Evolutionary conservation across 345 rosid species (phyloP).

Genomic region (Kandelia obovata): DNA sequence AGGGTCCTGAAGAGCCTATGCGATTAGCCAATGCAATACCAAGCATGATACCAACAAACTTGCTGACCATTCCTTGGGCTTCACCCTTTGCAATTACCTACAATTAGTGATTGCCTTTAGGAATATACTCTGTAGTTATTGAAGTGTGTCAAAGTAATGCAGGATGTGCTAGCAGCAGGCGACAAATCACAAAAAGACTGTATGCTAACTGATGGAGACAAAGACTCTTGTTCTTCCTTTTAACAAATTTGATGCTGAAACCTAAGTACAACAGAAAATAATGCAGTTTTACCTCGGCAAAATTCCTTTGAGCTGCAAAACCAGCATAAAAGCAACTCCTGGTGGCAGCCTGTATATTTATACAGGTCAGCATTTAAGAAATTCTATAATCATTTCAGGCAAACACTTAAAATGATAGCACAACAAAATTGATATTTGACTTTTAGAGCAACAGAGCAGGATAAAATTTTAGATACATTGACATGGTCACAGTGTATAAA

Average conservation of each 20-base stretch:
- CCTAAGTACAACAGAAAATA: constrained; percentile 13
- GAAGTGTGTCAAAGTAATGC: neutral
- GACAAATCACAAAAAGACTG: neutral
- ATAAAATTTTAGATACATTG: too few species aligned
- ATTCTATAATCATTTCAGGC: constrained; percentile 6
- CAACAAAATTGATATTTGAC: too few species aligned
- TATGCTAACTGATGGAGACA: neutral
- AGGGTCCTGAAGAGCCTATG: constrained; percentile 69
- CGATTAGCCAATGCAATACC: constrained; percentile 81
- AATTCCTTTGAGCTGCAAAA: constrained; percentile 97
- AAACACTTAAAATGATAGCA: neutral
- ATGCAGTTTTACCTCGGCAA: constrained; percentile 72
- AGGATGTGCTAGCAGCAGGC: neutral
- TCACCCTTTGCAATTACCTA: constrained; percentile 98
- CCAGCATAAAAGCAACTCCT: constrained; percentile 98
- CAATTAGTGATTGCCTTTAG: constrained; percentile 19
- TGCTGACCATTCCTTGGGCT: constrained; percentile 99
- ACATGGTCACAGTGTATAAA: too few species aligned
- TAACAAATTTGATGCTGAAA: neutral
- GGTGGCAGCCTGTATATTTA: constrained; percentile 68
- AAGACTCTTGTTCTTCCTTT: neutral
- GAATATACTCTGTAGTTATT: neutral
- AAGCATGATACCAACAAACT: constrained; percentile 69
- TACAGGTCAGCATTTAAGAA: constrained; percentile 21
- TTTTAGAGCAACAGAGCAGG: too few species aligned